Conservation (phyloP, 2,329 filamentous ascomycete genomes). For the Colletotrichum cordylinicola region DNA sequence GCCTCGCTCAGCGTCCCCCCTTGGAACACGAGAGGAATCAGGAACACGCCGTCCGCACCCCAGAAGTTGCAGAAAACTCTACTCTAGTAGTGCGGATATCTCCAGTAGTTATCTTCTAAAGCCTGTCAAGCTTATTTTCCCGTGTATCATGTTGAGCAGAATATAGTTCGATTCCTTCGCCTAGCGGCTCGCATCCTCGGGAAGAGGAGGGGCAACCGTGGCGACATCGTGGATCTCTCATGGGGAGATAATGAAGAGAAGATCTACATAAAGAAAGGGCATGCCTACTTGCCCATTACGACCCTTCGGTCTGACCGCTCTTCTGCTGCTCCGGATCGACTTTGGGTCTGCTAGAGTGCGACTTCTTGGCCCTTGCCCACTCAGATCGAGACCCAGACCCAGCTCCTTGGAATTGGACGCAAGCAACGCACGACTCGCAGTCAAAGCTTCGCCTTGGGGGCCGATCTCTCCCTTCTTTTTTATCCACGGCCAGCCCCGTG, state of each 20-base stretch:
- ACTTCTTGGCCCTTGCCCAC: neutral
- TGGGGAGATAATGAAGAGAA: neutral
- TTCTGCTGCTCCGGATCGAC: neutral
- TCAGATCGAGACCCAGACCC: neutral
- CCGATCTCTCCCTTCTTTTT: neutral
- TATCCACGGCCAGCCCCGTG: neutral
- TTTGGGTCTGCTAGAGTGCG: neutral
- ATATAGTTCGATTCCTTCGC: neutral
- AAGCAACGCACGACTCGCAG: neutral
- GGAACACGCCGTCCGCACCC: constrained; percentile 1
- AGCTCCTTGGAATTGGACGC: neutral
- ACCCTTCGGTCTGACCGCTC: neutral
- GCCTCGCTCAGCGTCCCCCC: neutral
- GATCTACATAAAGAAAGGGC: constrained; percentile 4
- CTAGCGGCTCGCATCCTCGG: neutral
- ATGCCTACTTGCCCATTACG: neutral
- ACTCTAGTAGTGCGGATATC: neutral
- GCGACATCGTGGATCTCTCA: neutral
- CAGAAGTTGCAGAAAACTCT: neutral
- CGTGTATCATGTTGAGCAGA: constrained; percentile 2
- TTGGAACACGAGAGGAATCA: constrained; percentile 9
- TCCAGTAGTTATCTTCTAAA: neutral
- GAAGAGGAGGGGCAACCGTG: neutral
- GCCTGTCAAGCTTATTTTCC: constrained; percentile 9
- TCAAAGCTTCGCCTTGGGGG: neutral